Evolutionary conservation across 2,329 filamentous ascomycete genomes (phyloP), one percentile per base, ranked within the genome.

Genomic region (Botrytis tulipae): DNA sequence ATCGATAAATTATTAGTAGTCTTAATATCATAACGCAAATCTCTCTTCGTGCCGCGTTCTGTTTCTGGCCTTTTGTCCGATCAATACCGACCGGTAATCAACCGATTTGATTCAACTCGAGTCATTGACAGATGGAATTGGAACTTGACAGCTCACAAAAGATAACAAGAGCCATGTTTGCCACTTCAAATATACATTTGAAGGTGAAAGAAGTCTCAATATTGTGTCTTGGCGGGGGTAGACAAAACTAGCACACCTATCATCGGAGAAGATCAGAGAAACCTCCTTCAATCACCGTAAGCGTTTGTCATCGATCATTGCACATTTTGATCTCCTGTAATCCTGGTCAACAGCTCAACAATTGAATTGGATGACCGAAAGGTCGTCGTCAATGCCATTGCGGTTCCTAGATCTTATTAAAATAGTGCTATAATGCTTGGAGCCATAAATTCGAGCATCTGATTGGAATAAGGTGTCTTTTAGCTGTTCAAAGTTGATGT

Each of bases 191-290:
- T 20, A 46, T 46, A 8, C 7, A 4, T 46, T 46, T 22, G 7
- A 9, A 46, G 18, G 8, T 46, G 20, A 4, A 22, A 46, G 20
- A 3, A 22, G 20, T 46, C 44, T 46, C 0, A 46, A 1, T 4
- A 46, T 1, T 3, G 1, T 9, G 20, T 22, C 44, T 46, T 46
- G 0, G 2, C 20, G 7, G 7, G 3, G 44, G 7, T 3, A 46
- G 18, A 9, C 8, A 46, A 22, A 46, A 51, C 1, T 51, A 51
- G 22, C 9, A 51, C 4, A 22, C 8, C 44, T 22, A 46, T 46
- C 3, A 9, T 46, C 8, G 44, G 25, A 54, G 48, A 4, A 54
- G 9, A 54, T 7, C 10, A n/a, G n/a, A 3, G 25, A 3, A 54
- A n/a, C 25, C 12, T 3, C 2, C 12, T 3, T n/a, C 25, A 14